Evolutionary conservation across 495 filamentous ascomycete genomes (phyloP), one percentile per base, ranked within the genome.

Genomic region (Talaromyces borbonicus): DNA sequence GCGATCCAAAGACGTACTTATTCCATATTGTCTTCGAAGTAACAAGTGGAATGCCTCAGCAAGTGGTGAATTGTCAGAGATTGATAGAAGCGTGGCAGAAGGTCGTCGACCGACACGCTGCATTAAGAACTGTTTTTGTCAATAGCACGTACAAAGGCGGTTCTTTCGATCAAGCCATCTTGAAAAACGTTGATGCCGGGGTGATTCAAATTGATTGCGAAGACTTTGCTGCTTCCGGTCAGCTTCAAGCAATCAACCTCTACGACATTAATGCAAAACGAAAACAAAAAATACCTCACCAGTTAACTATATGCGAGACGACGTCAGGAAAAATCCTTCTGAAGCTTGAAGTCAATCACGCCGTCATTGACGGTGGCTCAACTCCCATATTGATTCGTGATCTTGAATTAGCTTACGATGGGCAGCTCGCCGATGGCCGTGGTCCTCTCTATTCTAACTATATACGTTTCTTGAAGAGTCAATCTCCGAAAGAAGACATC

Each of bases 291-390:
- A 51, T 68, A 9, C 67, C 68, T 0, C 76, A 79, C 49, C 75
- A 78, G 39, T 42, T 73, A 33, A 67, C 66, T 0, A 58, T 71
- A 24, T 74, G 65, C 47, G 63, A 55, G 36, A 71, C 69, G 3
- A 48, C 47, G 2, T 60, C 51, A 20, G 64, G 63, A 0, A 54
- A 57, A 15, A 61, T 77, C 0, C 50, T 69, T 0, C 52, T 71
- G 25, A 75, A 75, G 47, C 50, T 81, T 18, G 75, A 80, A 50
- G 73, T 81, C 39, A 77, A 80, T 49, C 73, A 77, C 49, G 67
- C 73, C 8, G 62, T 79, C 43, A 70, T 72, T 23, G 63, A 74
- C 42, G 69, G 69, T 26, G 63, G 60, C 4, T 72, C 69, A 19
- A 55, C 63, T 2, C 57, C 56, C 18, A 53, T 73, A 3, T 51